These are phyloP conservation scores for Zygoascus bituminiphila DNA, from an alignment of 805 yeast species.

Conservation along the genomic window DNA sequence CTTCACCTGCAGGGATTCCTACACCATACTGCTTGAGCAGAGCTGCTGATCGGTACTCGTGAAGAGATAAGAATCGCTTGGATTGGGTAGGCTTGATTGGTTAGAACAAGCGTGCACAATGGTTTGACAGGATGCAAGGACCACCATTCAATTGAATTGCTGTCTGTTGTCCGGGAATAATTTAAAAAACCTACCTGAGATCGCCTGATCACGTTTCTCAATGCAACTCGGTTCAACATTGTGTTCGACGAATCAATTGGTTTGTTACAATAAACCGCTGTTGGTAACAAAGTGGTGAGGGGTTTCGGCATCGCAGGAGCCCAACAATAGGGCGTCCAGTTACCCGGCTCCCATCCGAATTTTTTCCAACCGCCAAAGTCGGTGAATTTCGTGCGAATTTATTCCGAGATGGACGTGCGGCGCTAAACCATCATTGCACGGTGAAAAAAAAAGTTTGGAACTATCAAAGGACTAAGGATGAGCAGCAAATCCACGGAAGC, in stretches of 20 bases:
- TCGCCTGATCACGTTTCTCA: background rate
- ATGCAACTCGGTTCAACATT: conserved; percentile 4
- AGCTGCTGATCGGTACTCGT: conserved; percentile 92
- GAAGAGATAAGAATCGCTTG: conserved; percentile 77
- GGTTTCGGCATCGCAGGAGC: background rate
- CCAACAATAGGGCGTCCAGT: background rate
- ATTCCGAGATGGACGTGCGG: background rate
- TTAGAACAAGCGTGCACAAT: too few relatives aligned
- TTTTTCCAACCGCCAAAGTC: too few relatives aligned
- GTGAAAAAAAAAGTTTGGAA: background rate
- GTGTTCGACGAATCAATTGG: background rate
- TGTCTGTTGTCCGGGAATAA: too few relatives aligned
- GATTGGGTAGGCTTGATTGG: conserved; percentile 6
- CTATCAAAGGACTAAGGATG: background rate
- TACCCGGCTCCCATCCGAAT: background rate
- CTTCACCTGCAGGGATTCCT: conserved; percentile 84
- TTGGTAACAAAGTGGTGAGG: background rate
- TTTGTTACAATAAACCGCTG: background rate
- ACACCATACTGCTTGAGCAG: conserved; percentile 75
- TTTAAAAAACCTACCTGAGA: background rate
- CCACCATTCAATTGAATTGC: too few relatives aligned
- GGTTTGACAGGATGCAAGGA: too few relatives aligned
- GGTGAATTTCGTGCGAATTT: too few relatives aligned
- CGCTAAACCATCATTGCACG: too few relatives aligned
- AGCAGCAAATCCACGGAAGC: background rate